These are phyloP conservation scores for Auricularia auricula-judae DNA, from an alignment of 768 basidiomycete species.

Conservation along the genomic window DNA sequence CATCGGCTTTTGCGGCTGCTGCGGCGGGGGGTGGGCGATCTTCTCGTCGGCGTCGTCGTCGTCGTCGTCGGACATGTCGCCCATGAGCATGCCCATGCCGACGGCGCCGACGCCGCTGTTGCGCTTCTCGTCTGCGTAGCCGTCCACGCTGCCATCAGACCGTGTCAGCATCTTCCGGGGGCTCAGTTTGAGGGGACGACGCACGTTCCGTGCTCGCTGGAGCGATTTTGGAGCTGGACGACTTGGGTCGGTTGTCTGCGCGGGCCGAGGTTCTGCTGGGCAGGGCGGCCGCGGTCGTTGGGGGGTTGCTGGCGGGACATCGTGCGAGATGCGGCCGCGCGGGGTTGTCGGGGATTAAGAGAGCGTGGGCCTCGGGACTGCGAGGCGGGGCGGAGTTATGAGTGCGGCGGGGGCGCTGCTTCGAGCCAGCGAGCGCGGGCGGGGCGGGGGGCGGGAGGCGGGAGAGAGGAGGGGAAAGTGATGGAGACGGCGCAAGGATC, in stretches of 20 bases:
- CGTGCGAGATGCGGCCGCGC: background rate
- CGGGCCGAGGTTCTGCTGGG: background rate
- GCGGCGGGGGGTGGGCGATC: background rate
- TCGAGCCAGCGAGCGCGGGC: background rate
- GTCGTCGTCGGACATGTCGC: conserved; percentile 31
- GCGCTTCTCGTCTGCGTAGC: conserved; percentile 26
- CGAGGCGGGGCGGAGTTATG: background rate
- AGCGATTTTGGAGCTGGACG: background rate
- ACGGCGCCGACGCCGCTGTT: conserved; percentile 45
- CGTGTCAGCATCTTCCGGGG: background rate
- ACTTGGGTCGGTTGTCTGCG: background rate
- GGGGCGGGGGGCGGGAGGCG: background rate
- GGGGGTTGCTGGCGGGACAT: background rate
- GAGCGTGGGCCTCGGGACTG: background rate
- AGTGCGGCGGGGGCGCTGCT: background rate
- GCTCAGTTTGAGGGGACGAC: background rate
- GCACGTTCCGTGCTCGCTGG: background rate
- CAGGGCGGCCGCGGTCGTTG: background rate
- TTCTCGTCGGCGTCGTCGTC: conserved; percentile 35
- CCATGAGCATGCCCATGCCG: conserved; percentile 37
- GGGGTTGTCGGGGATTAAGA: background rate
- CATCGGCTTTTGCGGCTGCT: background rate
- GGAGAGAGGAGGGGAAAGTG: background rate
- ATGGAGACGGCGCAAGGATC: background rate
- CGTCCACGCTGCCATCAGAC: background rate